These are phyloP conservation scores for Alternaria sp. DNA, from an alignment of 2,329 filamentous ascomycete species.

Conservation along the genomic window DNA sequence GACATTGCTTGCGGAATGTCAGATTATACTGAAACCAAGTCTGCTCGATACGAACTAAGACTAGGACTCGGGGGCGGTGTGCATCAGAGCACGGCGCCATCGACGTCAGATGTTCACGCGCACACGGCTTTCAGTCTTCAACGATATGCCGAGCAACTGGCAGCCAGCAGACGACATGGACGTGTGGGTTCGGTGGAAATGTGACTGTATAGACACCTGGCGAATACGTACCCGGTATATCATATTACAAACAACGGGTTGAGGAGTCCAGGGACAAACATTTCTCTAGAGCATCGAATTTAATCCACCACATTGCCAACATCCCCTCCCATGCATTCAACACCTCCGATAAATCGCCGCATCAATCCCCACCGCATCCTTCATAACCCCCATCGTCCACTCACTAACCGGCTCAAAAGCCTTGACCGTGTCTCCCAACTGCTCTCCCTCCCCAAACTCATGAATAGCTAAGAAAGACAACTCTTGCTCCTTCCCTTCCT, in stretches of 20 bases:
- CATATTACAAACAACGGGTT: neutral
- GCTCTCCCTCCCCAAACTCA: slow-evolving; percentile 36
- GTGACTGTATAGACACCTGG: neutral
- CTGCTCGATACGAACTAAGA: neutral
- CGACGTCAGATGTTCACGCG: neutral
- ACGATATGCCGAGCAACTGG: neutral
- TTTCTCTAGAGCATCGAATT: no score
- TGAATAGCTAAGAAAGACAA: slow-evolving; percentile 37
- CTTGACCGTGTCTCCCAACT: slow-evolving; percentile 34
- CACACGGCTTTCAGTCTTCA: neutral
- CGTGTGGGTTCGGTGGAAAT: neutral
- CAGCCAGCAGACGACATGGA: neutral
- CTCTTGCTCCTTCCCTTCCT: slow-evolving; percentile 10
- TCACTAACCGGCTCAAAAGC: slow-evolving; percentile 37
- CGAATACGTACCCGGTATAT: neutral
- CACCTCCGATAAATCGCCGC: slow-evolving; percentile 34
- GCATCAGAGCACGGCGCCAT: neutral
- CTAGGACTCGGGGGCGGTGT: neutral
- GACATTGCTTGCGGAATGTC: neutral
- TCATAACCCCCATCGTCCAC: slow-evolving; percentile 40
- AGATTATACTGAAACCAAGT: neutral
- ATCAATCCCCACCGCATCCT: slow-evolving; percentile 32
- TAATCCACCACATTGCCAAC: neutral
- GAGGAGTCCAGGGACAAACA: no score
- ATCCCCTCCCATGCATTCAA: neutral